Base-by-base conservation (phyloP, 169 alveolate genomes). In the Eimeria maxima region DNA sequence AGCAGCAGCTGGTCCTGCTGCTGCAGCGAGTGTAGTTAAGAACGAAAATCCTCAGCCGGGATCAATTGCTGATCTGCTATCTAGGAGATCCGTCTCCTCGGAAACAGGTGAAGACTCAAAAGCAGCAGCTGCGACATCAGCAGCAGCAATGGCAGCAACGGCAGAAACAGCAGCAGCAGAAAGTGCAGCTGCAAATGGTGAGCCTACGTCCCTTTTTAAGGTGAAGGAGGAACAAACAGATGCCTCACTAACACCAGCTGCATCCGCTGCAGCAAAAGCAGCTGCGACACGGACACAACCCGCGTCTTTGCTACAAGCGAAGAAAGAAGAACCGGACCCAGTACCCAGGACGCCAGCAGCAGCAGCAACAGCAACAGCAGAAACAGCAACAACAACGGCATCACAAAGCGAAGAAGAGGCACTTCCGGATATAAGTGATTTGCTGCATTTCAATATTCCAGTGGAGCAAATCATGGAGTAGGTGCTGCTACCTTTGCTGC, bases 401-500 rank as follows among this genome's bases (percentile, higher is more conserved):
- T 13, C 44, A 18, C 8, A 14, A 33, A 42, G 24, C 38, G 89
- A 78, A 22, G 89, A 44, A 7, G 89, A 78, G 89, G 4, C 65
- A 14, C 89, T 78, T 78, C 89, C 89, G n/a, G 89, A 78, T 33
- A 42, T 44, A 45, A 44, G 89, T 11, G 89, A 78, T 60, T 42
- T 78, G 89, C 89, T 78, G 89, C 89, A 78, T 8, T 78, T 78
- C 89, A 78, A 78, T 44, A 78, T 78, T 47, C 33, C 89, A 13
- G 63, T 78, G 57, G 65, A 78, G 47, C 89, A 78, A n/a, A 78
- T 78, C 24, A 7, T 78, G n/a, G 89, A 78, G 89, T 78, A 47
- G 24, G 89, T 47, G 65, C 44, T 78, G 89, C 63, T 47, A 42
- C 42, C 44, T 42, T 33, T 22, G 24, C 27, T 76, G 87, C 57